phyloP scores from a whole-genome alignment of 2,329 filamentous ascomycete genomes.

The Ceratocystis diversiconidia region DNA sequence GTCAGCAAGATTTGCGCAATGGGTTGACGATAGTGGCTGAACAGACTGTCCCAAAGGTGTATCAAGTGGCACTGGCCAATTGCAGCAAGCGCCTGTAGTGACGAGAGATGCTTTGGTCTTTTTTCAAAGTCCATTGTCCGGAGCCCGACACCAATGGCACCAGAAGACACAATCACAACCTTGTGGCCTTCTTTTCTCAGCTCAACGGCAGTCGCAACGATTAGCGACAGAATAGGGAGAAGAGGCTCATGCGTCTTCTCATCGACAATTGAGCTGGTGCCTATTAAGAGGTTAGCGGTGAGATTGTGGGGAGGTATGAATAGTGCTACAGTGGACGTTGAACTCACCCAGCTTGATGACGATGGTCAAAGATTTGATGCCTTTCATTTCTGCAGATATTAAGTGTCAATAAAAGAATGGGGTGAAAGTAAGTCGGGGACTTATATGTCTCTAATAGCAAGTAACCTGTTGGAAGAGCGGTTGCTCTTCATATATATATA shows the following conservation, averaged over 20 bases:
- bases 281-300: constrained; percentile 32
- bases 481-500: background rate
- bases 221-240: constrained; percentile 75
- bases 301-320: background rate
- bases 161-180: constrained; percentile 92
- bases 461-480: background rate
- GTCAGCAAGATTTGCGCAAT: constrained; percentile 91
- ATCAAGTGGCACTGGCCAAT: constrained; percentile 94
- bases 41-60: constrained; percentile 87
- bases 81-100: constrained; percentile 84
- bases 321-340: background rate
- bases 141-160: constrained; percentile 87
- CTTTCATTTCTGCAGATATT: constrained; percentile 44
- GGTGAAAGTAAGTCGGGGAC: background rate
- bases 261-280: constrained; percentile 97
- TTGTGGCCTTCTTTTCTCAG: constrained; percentile 81
- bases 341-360: constrained; percentile 75
- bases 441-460: too few relatives aligned
- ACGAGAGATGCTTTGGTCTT: constrained; percentile 77
- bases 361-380: constrained; percentile 51
- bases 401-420: background rate
- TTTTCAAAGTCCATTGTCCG: constrained; percentile 78
- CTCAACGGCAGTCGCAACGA: constrained; percentile 84
- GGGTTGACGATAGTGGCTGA: constrained; percentile 73
- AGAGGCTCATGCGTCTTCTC: constrained; percentile 89